Evolutionary conservation across 1,284 basidiomycete species (phyloP).

Genomic region (Puccinia horiana): DNA sequence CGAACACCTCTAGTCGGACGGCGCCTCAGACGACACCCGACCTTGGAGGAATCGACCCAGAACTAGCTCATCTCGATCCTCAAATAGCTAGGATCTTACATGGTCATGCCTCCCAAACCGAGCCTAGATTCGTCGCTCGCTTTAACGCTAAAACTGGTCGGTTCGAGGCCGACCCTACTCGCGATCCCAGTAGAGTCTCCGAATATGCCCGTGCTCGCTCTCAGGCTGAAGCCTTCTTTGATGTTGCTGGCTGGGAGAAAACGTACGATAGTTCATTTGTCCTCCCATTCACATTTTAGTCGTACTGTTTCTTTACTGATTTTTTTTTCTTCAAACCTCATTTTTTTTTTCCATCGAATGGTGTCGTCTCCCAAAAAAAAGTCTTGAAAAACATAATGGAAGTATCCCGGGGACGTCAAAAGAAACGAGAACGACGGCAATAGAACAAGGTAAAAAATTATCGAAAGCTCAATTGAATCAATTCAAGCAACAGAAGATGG

Average conservation of each 20-base stretch:
- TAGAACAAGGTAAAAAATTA: conserved; percentile 23
- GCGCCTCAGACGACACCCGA: background rate
- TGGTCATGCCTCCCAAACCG: background rate
- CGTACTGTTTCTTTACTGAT: background rate
- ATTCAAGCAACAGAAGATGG: conserved; percentile 35
- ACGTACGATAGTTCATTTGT: conserved; percentile 7
- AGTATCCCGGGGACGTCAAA: conserved; percentile 15
- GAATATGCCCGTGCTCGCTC: conserved; percentile 19
- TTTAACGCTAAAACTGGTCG: conserved; percentile 34
- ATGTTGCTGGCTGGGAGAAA: conserved; percentile 44
- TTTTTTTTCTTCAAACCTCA: background rate
- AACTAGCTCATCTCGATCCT: conserved; percentile 36
- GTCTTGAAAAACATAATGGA: conserved; percentile 39
- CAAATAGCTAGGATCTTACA: background rate
- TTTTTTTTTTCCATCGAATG: background rate
- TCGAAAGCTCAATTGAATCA: conserved; percentile 15
- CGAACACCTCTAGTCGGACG: background rate
- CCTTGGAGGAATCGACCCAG: conserved; percentile 39
- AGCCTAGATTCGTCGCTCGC: conserved; percentile 11
- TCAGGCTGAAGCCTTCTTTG: conserved; percentile 42
- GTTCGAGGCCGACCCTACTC: conserved; percentile 30
- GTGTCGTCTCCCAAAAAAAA: background rate
- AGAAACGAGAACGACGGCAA: background rate
- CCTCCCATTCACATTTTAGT: background rate
- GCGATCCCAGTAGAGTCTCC: conserved; percentile 19